Percentiles rank a stretch among this genome's conserved stretches.
Conservation (phyloP, 371 early-diverging fungal genomes). For the Rhizopus microsporus region DNA sequence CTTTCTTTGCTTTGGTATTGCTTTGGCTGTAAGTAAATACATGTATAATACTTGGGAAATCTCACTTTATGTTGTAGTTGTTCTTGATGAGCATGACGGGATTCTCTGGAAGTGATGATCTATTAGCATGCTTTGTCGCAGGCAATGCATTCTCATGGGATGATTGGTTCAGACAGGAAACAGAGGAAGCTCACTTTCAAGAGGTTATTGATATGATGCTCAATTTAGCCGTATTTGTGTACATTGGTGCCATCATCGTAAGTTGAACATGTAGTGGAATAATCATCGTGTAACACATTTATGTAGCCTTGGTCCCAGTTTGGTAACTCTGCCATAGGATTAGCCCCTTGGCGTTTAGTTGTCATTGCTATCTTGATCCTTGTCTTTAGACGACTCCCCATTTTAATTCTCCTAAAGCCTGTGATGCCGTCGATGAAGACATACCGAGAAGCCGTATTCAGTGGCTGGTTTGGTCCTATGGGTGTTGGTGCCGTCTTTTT, state of each 20-base stretch:
- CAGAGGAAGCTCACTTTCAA: slow-evolving; percentile 84
- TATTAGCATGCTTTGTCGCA: slow-evolving; percentile 89
- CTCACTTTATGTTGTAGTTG: slow-evolving; percentile 37
- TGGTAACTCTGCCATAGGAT: slow-evolving; percentile 47
- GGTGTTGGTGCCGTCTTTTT: slow-evolving; percentile 83
- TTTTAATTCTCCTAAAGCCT: slow-evolving; percentile 65
- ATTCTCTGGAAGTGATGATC: slow-evolving; percentile 81
- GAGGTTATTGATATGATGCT: slow-evolving; percentile 91
- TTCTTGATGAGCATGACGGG: slow-evolving; percentile 80
- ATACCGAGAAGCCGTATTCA: slow-evolving; percentile 84
- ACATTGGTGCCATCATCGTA: slow-evolving; percentile 84
- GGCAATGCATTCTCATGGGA: slow-evolving; percentile 92
- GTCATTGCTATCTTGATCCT: slow-evolving; percentile 74
- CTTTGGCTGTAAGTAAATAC: slow-evolving; percentile 70
- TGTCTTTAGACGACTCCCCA: slow-evolving; percentile 82
- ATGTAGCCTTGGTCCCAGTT: slow-evolving; percentile 76
- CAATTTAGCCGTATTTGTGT: slow-evolving; percentile 89
- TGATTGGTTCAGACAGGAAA: slow-evolving; percentile 88
- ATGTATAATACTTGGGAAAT: neutral
- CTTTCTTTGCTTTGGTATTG: slow-evolving; percentile 87
- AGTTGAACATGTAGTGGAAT: slow-evolving; percentile 10
- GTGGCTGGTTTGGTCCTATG: slow-evolving; percentile 98
- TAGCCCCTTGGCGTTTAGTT: slow-evolving; percentile 71
- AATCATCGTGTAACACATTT: neutral
- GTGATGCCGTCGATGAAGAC: slow-evolving; percentile 75